Percentiles rank a stretch among this genome's conserved stretches.
Conservation (phyloP, 176 grass and related monocot species). For the Phoenix dactylifera region DNA sequence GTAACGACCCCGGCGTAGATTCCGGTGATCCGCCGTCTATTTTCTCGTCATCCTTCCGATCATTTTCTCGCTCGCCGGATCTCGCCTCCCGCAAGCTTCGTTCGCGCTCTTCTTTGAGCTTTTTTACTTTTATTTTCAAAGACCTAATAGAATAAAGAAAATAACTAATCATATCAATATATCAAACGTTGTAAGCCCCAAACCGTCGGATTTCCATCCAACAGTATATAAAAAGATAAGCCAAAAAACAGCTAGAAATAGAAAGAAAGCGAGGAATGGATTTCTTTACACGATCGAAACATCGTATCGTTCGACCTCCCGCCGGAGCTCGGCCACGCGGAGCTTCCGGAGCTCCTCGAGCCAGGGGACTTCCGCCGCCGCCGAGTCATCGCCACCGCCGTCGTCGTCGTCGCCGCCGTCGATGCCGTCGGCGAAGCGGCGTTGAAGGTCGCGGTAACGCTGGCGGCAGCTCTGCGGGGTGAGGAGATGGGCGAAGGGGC, state of each 20-base stretch:
- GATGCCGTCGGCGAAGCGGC: slow-evolving; percentile 37
- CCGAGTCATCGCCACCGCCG: slow-evolving; percentile 10
- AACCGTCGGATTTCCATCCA: slow-evolving; percentile 33
- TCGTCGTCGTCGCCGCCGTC: neutral
- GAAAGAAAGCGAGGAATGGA: neutral
- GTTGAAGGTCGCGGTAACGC: slow-evolving; percentile 40
- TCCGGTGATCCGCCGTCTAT: slow-evolving; percentile 1
- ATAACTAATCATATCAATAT: neutral
- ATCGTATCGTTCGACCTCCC: slow-evolving; percentile 77
- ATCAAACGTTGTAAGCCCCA: no score
- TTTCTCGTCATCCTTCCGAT: slow-evolving; percentile 20
- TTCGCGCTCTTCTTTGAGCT: slow-evolving; percentile 57
- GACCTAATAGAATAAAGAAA: slow-evolving; percentile 44
- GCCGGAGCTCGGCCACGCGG: slow-evolving; percentile 74
- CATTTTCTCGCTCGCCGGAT: slow-evolving; percentile 26
- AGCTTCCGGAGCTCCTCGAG: slow-evolving; percentile 71
- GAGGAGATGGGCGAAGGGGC: slow-evolving; percentile 20
- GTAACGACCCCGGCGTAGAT: slow-evolving; percentile 8
- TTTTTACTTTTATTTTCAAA: slow-evolving; percentile 67
- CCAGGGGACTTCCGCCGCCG: slow-evolving; percentile 23
- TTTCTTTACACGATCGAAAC: slow-evolving; percentile 71
- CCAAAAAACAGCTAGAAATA: neutral
- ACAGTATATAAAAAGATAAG: slow-evolving; percentile 9
- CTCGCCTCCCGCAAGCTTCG: slow-evolving; percentile 9
- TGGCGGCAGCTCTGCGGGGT: slow-evolving; percentile 43